Conservation (phyloP, 352 stramenopile genomes). For the Elongisporangium prolatum region DNA sequence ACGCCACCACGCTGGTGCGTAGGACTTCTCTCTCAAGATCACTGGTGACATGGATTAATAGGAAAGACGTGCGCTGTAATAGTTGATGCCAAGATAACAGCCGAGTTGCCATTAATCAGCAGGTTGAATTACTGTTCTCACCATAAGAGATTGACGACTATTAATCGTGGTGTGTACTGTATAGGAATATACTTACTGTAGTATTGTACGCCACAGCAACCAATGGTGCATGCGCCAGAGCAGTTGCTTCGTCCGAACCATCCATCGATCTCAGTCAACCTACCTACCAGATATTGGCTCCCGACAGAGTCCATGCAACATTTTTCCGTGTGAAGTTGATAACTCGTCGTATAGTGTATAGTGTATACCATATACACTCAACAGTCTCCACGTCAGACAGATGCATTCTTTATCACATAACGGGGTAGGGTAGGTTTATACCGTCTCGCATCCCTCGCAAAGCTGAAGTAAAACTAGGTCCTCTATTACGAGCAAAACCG, state of each 20-base stretch:
- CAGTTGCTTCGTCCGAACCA: not conserved
- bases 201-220: no score
- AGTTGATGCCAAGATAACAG: no score
- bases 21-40: not conserved
- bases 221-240: not conserved
- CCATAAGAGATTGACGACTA: not conserved
- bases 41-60: not conserved
- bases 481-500: not conserved
- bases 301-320: not conserved
- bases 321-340: not conserved
- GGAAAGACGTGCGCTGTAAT: not conserved
- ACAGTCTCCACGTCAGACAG: not conserved
- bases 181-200: no score
- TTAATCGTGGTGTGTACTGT: not conserved
- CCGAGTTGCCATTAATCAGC: not conserved
- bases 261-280: no score
- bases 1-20: not conserved
- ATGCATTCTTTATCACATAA: not conserved
- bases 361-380: not conserved
- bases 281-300: no score
- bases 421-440: not conserved
- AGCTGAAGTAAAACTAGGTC: not conserved
- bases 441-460: not conserved
- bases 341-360: not conserved
- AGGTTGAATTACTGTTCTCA: not conserved